phyloP scores from a whole-genome alignment of 2,329 filamentous ascomycete species.

The Zymoseptoria ardabiliae region DNA sequence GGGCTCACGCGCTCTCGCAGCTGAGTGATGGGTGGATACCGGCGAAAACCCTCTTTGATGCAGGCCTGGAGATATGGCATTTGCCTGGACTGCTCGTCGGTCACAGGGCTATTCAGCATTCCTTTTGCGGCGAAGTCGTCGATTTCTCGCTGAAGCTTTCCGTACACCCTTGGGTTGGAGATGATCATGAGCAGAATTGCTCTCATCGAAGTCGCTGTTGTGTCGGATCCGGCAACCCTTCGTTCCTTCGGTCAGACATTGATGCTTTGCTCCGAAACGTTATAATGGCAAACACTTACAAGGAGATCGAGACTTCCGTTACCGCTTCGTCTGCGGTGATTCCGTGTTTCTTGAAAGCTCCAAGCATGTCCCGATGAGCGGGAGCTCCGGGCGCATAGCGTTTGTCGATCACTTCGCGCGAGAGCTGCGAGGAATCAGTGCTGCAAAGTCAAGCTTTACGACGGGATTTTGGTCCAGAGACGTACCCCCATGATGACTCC shows the following conservation, averaged over 20 bases:
- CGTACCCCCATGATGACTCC: too few relatives aligned
- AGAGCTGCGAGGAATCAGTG: too few relatives aligned
- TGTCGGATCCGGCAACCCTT: slow-evolving; percentile 41
- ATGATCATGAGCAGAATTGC: slow-evolving; percentile 11
- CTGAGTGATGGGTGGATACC: slow-evolving; percentile 32
- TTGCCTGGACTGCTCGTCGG: slow-evolving; percentile 19
- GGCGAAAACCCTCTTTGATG: slow-evolving; percentile 35
- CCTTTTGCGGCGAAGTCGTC: slow-evolving; percentile 16
- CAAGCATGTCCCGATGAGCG: too few relatives aligned
- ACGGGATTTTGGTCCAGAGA: too few relatives aligned
- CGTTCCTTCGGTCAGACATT: neutral
- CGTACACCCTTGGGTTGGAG: slow-evolving; percentile 29
- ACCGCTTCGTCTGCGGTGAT: too few relatives aligned
- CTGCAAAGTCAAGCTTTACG: too few relatives aligned
- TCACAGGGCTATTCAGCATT: neutral
- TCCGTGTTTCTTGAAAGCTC: too few relatives aligned
- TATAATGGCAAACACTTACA: too few relatives aligned
- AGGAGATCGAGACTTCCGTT: too few relatives aligned
- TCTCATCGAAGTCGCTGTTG: slow-evolving; percentile 41
- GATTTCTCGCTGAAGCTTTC: slow-evolving; percentile 41
- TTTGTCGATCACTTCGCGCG: too few relatives aligned
- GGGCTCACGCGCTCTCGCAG: slow-evolving; percentile 30
- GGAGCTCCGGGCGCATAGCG: too few relatives aligned
- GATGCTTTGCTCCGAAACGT: too few relatives aligned
- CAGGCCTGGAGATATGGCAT: slow-evolving; percentile 34